These are phyloP conservation scores for Beauveria sp. DNA, from an alignment of 2,329 filamentous ascomycete species.

Conservation along the genomic window DNA sequence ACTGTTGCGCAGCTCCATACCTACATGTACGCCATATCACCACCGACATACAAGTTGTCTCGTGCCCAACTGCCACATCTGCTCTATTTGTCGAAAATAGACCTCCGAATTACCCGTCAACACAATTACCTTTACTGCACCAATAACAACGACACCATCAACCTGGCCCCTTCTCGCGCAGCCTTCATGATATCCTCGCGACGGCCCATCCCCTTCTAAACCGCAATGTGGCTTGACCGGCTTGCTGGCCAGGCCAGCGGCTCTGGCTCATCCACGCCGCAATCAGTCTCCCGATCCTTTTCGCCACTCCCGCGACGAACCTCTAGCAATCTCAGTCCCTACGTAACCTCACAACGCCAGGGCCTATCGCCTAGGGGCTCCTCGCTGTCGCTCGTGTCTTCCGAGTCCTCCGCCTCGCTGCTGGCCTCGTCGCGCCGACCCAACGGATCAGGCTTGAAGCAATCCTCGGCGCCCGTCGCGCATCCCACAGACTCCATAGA, in stretches of 20 bases:
- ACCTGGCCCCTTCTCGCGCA: too few species aligned
- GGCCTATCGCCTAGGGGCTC: slow-evolving; percentile 65
- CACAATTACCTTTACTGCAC: too few species aligned
- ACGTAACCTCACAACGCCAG: slow-evolving; percentile 59
- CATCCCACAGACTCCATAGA: slow-evolving; percentile 62
- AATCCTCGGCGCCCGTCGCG: slow-evolving; percentile 37
- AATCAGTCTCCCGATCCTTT: slow-evolving; percentile 58
- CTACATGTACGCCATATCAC: slow-evolving; percentile 3
- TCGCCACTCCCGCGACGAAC: slow-evolving; percentile 64
- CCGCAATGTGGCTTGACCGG: slow-evolving; percentile 82
- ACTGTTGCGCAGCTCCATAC: slow-evolving; percentile 1
- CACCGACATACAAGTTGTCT: slow-evolving; percentile 5
- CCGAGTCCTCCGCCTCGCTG: slow-evolving; percentile 70
- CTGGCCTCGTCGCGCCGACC: slow-evolving; percentile 54
- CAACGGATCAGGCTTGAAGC: slow-evolving; percentile 63
- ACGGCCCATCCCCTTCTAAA: slow-evolving; percentile 2
- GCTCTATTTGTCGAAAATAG: background rate
- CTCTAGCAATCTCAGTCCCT: slow-evolving; percentile 60
- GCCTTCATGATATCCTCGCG: slow-evolving; percentile 13
- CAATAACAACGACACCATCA: background rate
- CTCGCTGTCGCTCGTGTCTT: slow-evolving; percentile 68
- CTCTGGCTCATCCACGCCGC: slow-evolving; percentile 51
- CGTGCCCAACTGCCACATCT: background rate
- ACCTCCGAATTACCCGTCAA: background rate
- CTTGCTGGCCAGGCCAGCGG: slow-evolving; percentile 62